Evolutionary conservation across 2,329 filamentous ascomycete species (phyloP).

Genomic region (Cryphonectria naterciae): DNA sequence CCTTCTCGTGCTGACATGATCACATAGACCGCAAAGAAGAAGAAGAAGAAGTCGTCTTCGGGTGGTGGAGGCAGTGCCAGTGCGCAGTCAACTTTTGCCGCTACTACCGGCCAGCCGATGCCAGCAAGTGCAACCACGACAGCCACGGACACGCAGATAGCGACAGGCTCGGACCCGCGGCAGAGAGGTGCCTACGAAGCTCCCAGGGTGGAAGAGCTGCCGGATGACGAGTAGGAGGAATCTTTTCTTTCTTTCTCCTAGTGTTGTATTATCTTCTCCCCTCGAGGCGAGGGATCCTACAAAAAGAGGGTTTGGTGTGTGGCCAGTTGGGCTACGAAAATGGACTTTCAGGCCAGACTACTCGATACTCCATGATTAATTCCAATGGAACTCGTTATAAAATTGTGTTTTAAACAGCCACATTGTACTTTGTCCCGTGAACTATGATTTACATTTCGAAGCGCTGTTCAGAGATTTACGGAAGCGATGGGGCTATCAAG

Average conservation of each 20-base stretch:
- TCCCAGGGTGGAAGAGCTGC: conserved; percentile 42
- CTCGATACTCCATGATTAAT: neutral
- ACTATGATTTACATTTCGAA: neutral
- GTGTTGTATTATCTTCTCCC: neutral
- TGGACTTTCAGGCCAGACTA: neutral
- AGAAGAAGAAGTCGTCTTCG: conserved; percentile 53
- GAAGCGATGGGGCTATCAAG: neutral
- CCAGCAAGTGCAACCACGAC: conserved; percentile 61
- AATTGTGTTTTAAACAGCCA: neutral
- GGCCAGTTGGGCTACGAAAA: neutral
- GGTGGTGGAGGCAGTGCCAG: conserved; percentile 37
- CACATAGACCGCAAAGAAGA: conserved; percentile 55
- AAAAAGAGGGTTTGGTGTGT: neutral
- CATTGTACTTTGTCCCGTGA: neutral
- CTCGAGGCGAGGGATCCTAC: neutral
- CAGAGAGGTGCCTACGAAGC: conserved; percentile 50
- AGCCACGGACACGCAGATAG: conserved; percentile 58
- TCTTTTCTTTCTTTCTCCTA: neutral
- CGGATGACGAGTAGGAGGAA: conserved; percentile 38
- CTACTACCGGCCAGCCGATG: conserved; percentile 55
- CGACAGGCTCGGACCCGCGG: conserved; percentile 44
- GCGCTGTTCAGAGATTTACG: neutral
- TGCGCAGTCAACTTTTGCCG: conserved; percentile 52
- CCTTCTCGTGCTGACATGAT: conserved; percentile 1
- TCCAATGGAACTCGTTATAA: neutral